Percentiles rank a stretch among this genome's conserved stretches.
Conservation (phyloP, 169 alveolate species). For the Cryptosporidium ubiquitum region DNA sequence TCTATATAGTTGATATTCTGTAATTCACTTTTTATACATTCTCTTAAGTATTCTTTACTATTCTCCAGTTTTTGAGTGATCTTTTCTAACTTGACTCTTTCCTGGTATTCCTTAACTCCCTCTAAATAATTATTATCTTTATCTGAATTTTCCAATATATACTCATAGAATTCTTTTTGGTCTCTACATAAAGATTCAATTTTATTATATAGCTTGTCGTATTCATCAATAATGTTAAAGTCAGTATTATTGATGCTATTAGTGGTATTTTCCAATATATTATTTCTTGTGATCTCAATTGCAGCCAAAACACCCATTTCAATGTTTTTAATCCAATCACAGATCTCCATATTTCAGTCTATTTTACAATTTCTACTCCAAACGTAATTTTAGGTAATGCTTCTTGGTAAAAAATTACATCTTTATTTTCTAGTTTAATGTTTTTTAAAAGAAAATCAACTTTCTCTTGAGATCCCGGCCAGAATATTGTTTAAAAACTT, state of each 20-base stretch:
- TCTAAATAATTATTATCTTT: background rate
- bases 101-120: background rate
- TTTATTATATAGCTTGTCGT: background rate
- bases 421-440: background rate
- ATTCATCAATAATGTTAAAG: background rate
- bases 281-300: constrained; percentile 11
- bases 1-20: constrained; percentile 28
- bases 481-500: no score
- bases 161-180: background rate
- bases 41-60: constrained; percentile 19
- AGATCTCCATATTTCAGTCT: background rate
- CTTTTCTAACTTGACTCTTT: background rate
- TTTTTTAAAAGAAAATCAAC: background rate
- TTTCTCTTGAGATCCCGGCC: background rate
- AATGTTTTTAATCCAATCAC: background rate
- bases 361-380: background rate
- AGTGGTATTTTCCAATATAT: background rate
- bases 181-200: background rate
- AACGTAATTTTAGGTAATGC: background rate
- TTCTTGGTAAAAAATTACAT: background rate
- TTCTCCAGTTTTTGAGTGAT: constrained; percentile 23
- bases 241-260: background rate
- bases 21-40: constrained; percentile 17
- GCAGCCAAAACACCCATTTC: constrained; percentile 21
- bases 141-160: background rate